A percentile compares a stretch with the other conserved stretches of the same genome.
Conservation (phyloP, 2,329 filamentous ascomycete genomes). For the Microsporum canis region DNA sequence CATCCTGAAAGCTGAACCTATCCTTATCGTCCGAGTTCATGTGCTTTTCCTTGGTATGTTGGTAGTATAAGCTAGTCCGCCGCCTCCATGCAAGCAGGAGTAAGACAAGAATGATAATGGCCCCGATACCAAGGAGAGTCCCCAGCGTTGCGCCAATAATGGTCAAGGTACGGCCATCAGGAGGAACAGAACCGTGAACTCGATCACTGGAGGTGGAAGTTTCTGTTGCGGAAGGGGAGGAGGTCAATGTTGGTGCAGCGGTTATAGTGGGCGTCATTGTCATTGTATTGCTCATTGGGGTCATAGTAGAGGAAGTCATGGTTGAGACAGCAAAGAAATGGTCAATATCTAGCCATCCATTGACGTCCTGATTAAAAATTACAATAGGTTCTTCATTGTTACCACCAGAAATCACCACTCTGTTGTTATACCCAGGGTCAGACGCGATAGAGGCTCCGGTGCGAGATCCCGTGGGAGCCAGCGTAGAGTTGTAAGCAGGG, state of each 20-base stretch:
- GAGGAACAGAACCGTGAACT: conserved; percentile 23
- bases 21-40: conserved; percentile 47
- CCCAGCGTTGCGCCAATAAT: conserved; percentile 76
- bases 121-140: conserved; percentile 61
- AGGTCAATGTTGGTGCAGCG: conserved; percentile 22
- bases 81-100: conserved; percentile 37
- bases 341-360: conserved; percentile 66
- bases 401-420: conserved; percentile 71
- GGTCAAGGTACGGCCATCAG: conserved; percentile 31
- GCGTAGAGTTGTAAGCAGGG: conserved; percentile 65
- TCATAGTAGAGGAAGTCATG: conserved; percentile 13
- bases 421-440: conserved; percentile 50
- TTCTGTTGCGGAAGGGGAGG: conserved; percentile 18
- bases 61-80: conserved; percentile 9
- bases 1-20: conserved; percentile 35
- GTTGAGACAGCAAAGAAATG: conserved; percentile 42
- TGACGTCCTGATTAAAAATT: conserved; percentile 65
- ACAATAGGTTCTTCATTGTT: conserved; percentile 54
- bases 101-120: conserved; percentile 60
- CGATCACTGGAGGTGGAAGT: conserved; percentile 24
- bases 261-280: conserved; percentile 1
- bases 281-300: not conserved
- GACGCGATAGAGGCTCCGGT: conserved; percentile 62
- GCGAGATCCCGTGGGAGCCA: conserved; percentile 55
- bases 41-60: conserved; percentile 39